These are phyloP conservation scores for Nitzschia putrida DNA, from an alignment of 108 stramenopile genomes.

Conservation along the genomic window DNA sequence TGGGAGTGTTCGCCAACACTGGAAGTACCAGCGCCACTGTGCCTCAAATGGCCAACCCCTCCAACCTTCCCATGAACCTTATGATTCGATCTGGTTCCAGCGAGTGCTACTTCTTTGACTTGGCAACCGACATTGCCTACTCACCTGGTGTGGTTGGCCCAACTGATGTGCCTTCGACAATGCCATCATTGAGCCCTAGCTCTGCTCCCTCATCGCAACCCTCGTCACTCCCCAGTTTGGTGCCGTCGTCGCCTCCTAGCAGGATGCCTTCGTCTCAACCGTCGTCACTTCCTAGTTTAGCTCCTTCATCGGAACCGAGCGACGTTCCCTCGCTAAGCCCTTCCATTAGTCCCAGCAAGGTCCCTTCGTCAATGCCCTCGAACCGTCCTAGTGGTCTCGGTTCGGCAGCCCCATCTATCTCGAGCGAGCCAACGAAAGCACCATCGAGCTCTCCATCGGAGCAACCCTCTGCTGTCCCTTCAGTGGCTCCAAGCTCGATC, in stretches of 20 bases:
- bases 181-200: background rate
- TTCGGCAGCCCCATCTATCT: too few relatives aligned
- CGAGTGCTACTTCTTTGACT: conserved; percentile 10
- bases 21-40: background rate
- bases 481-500: background rate
- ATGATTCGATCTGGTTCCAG: conserved; percentile 7
- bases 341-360: background rate
- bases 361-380: background rate
- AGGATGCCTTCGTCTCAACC: background rate
- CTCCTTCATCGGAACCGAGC: background rate
- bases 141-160: background rate
- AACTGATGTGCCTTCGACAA: too few relatives aligned
- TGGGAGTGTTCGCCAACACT: background rate
- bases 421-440: too few relatives aligned
- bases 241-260: background rate
- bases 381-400: background rate
- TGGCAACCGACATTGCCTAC: background rate
- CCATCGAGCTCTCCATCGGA: background rate
- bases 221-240: background rate
- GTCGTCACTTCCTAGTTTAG: background rate
- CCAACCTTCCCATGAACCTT: conserved; percentile 1
- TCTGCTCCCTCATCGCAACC: background rate
- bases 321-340: background rate
- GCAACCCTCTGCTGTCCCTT: background rate
- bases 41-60: conserved; percentile 2